Evolutionary conservation across 345 rosid species (phyloP), one percentile per base, ranked within the genome.

Genomic region (Brassica cretica): DNA sequence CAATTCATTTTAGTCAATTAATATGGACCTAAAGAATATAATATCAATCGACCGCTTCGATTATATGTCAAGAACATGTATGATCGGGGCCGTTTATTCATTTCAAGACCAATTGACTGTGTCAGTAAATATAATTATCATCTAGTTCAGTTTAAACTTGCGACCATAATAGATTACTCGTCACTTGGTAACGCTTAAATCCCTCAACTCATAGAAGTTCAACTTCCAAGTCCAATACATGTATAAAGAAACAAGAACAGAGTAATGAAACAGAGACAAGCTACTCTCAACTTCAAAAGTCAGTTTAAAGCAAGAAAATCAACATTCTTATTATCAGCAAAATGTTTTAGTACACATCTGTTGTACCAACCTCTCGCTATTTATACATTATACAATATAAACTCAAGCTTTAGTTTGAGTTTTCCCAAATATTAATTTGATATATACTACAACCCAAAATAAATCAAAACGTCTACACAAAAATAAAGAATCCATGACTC

Each of bases 401-500:
- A 41, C 49, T 41, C 49, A 41, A 41, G 49, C 49, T 41, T 41
- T 12, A 41, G 49, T 41, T 41, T 51, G 73, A 41, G 49, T 41
- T 41, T 41, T 41, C 49, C 49, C 49, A 41, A 41, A 10, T 41
- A 41, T 10, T 2, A 41, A 41, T 41, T 41, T 41, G 49, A 78
- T 72, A 63, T 79, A 49, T 51, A 41, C 76, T 51, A 41, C 76
- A 24, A 59, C 12, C 10, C 3, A 56, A 8, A 0, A 18, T 0
- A 21, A 70, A 41, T 41, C 49, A 46, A 51, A 51, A 60, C 24
- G 39, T 41, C 73, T 65, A 78, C 76, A 39, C 51, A 58, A 39
- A 46, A 72, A 65, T 24, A 72, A 78, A 73, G 74, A 78, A 73
- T 67, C 69, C 74, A 14, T 32, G 77, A 10, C 29, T 67, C 62